A percentile compares a stretch with the other conserved stretches of the same genome.
Conservation (phyloP, 2,329 filamentous ascomycete genomes). For the Claviceps digitariae region DNA sequence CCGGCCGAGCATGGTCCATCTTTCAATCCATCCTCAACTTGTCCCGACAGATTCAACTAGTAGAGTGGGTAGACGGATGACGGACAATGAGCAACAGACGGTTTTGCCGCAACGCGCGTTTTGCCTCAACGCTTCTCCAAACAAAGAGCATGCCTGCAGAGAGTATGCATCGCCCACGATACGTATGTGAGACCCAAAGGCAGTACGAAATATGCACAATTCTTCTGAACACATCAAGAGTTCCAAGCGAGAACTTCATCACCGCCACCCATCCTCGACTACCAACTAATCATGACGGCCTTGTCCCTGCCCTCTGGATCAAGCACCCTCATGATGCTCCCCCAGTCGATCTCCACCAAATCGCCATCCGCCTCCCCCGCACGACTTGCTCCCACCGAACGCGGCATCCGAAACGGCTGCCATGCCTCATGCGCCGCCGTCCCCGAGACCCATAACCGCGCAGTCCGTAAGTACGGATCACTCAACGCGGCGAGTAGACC, state of each 20-base stretch:
- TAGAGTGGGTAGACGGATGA: no score
- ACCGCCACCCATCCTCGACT: background rate
- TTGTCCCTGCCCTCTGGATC: background rate
- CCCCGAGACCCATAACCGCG: slow-evolving; percentile 23
- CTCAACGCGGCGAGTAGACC: slow-evolving; percentile 27
- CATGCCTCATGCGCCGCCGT: slow-evolving; percentile 16
- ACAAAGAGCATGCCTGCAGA: no score
- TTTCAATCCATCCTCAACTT: no score
- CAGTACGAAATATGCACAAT: no score
- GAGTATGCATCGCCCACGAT: no score
- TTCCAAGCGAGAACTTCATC: background rate
- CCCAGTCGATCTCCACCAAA: slow-evolving; percentile 2
- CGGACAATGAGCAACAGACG: no score
- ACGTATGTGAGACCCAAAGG: no score
- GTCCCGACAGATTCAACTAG: no score
- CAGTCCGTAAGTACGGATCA: slow-evolving; percentile 30
- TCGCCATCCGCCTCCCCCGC: background rate
- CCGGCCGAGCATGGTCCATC: no score
- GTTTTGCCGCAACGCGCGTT: no score
- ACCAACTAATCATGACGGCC: background rate
- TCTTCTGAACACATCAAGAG: no score
- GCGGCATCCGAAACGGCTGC: slow-evolving; percentile 6
- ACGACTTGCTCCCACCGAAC: slow-evolving; percentile 5
- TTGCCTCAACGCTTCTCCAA: no score
- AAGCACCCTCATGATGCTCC: background rate